These are phyloP conservation scores for Fraxinus ornus DNA, from an alignment of 305 asterid species.

Conservation along the genomic window DNA sequence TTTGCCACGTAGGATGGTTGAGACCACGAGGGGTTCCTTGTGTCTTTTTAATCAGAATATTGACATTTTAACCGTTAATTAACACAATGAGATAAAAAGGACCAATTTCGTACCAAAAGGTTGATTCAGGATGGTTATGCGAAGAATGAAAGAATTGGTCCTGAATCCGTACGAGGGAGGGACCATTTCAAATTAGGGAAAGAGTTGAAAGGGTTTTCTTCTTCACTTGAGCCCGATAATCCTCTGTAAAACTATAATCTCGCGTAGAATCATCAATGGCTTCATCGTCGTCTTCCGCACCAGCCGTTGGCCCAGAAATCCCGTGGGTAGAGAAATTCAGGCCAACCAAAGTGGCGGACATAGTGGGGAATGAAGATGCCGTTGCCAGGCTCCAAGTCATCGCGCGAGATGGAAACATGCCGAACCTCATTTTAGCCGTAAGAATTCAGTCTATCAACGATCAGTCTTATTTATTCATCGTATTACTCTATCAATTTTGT, in stretches of 20 bases:
- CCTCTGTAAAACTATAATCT: not conserved
- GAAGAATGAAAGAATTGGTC: not conserved
- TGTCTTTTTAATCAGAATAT: too few relatives aligned
- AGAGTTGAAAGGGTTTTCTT: constrained; percentile 11
- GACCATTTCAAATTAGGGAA: not conserved
- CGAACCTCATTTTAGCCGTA: constrained; percentile 80
- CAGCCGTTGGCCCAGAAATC: constrained; percentile 51
- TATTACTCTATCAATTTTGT: not conserved
- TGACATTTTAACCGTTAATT: not conserved
- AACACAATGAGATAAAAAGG: not conserved
- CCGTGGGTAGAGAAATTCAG: constrained; percentile 98
- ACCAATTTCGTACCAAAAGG: not conserved
- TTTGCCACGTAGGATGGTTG: too few relatives aligned
- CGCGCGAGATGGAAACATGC: constrained; percentile 90
- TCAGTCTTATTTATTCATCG: not conserved
- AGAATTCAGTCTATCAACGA: constrained; percentile 1
- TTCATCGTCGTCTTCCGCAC: constrained; percentile 46
- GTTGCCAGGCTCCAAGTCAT: constrained; percentile 83
- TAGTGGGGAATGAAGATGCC: constrained; percentile 88
- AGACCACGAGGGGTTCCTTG: too few relatives aligned
- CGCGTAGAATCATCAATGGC: constrained; percentile 37
- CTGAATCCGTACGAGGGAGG: not conserved
- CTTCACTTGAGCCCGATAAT: not conserved
- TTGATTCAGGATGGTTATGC: not conserved
- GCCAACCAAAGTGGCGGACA: constrained; percentile 72